Base-by-base conservation (phyloP, 2,329 filamentous ascomycete genomes). In the Plectosphaerella plurivora region DNA sequence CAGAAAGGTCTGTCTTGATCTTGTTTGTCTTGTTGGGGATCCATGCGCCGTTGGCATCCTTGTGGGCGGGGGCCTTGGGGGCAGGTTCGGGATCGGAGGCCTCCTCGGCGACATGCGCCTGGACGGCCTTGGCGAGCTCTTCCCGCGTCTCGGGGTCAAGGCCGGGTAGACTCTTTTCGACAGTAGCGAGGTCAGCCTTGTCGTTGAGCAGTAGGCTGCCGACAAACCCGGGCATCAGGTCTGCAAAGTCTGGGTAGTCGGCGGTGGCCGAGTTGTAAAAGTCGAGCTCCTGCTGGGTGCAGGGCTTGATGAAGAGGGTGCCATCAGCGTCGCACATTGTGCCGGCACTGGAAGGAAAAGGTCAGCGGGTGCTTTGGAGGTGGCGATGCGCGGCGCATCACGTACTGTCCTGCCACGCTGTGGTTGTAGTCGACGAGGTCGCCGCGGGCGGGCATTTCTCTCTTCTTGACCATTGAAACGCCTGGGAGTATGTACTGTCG, bases 271-370 rank as follows among this genome's bases (percentile, higher is more conserved):
- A 82, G 67, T 96, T 83, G 76, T 99, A 99, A 70, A 99, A 99
- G 45, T 84, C 79, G 61, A 97, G 84, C 73, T 99, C 94, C 57
- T 85, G 79, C 57, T 84, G 73, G 1, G 89, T 96, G 69, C 93
- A 97, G 16, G 94, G 94, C 72, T 99, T 99, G 66, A 97, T 90
- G 67, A 99, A 89, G 35, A 97, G 77, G 57, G 88, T 83, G 66
- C 94, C 94, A 50, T 89, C 84, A 51, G 81, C 77, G 64, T 96
- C 91, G 65, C 87, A 91, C 62, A 96, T 82, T 46, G 96, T 93
- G 58, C 94, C 94, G 60, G 95, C 92, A 73, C 92, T 97, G 65
- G 45, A 56, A 48, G 41, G 46, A 14, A 55, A 45, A 15, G 51
- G 25, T 51, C 47, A 44, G 41, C 8, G 18, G 3, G 41, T 20